Evolutionary conservation across 805 yeast genomes (phyloP).

Genomic region (Lachancea meyersii): DNA sequence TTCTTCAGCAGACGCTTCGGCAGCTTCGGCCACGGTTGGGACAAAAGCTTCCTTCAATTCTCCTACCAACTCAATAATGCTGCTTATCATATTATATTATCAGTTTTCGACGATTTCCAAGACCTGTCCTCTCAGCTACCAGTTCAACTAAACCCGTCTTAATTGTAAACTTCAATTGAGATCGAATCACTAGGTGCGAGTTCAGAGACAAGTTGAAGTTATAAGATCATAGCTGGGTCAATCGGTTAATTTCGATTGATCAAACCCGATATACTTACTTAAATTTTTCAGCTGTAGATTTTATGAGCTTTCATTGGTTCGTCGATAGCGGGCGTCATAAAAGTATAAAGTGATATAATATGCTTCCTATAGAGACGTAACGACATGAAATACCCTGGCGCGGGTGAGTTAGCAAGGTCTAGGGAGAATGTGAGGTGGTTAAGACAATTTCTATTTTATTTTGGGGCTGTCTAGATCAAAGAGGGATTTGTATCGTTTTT

Average conservation of each 20-base stretch:
- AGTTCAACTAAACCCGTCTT: background rate
- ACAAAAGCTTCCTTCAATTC: slow-evolving; percentile 75
- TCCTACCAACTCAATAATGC: slow-evolving; percentile 37
- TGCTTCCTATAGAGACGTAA: too few relatives aligned
- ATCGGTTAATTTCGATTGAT: background rate
- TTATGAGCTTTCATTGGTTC: slow-evolving; percentile 8
- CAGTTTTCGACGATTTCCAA: background rate
- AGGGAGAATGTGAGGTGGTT: too few relatives aligned
- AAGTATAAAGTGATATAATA: slow-evolving; percentile 1
- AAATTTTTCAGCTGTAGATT: slow-evolving; percentile 7
- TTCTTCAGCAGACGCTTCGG: slow-evolving; percentile 37
- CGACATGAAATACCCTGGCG: too few relatives aligned
- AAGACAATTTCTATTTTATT: too few relatives aligned
- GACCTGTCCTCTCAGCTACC: background rate
- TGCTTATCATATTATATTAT: slow-evolving; percentile 29
- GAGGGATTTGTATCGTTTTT: too few relatives aligned
- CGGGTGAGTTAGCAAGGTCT: too few relatives aligned
- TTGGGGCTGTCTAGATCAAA: too few relatives aligned
- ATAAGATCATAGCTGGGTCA: background rate
- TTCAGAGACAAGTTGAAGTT: background rate
- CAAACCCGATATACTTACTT: background rate
- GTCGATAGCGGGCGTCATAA: slow-evolving; percentile 2
- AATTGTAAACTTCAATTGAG: background rate
- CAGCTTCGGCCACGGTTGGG: slow-evolving; percentile 76
- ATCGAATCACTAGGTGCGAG: background rate